Percentiles rank a stretch among this genome's conserved stretches.
phyloP scores from a whole-genome alignment of 2,329 filamentous ascomycete species.

The Chrysoporthe cubensis region DNA sequence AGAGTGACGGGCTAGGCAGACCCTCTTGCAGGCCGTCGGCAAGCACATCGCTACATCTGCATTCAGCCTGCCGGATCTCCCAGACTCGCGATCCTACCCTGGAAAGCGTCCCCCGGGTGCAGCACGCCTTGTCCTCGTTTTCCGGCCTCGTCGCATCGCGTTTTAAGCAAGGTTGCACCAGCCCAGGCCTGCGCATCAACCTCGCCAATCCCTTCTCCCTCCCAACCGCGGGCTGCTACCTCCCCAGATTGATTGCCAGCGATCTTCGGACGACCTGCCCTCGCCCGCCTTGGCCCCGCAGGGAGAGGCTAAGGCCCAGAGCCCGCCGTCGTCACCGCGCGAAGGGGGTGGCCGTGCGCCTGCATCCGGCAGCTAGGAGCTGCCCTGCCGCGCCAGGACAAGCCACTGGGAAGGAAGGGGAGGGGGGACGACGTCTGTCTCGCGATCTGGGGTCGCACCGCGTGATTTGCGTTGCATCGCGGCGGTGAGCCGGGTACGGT shows the following conservation, averaged over 20 bases:
- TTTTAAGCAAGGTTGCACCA: not conserved
- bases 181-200: not conserved
- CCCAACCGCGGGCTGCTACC: not conserved
- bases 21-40: not conserved
- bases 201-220: not conserved
- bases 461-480: not conserved
- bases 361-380: not conserved
- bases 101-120: no score
- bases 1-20: not conserved
- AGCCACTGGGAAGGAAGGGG: not conserved
- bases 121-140: no score
- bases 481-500: slow-evolving; percentile 5
- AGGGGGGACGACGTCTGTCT: not conserved
- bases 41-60: no score
- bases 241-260: not conserved
- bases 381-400: not conserved
- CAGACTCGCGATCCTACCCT: no score
- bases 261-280: not conserved
- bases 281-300: not conserved
- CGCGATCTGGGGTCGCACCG: slow-evolving; percentile 2
- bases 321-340: not conserved
- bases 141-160: not conserved
- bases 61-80: no score
- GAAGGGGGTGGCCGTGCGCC: not conserved
- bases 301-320: no score